phyloP scores from a whole-genome alignment of 371 early-diverging fungal genomes.

The Rhizopus delemar region DNA sequence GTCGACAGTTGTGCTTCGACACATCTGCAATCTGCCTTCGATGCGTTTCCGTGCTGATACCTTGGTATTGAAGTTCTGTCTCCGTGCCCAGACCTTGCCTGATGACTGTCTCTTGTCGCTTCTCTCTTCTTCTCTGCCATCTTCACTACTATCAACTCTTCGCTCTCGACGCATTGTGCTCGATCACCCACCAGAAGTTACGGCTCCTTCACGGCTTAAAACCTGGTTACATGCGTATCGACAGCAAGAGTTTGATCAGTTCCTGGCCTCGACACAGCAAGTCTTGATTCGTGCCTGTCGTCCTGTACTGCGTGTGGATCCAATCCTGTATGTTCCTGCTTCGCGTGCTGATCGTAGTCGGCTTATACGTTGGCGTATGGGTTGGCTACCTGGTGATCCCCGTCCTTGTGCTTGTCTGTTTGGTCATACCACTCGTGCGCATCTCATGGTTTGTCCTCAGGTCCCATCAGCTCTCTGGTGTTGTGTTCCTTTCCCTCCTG shows the following conservation, averaged over 20 bases:
- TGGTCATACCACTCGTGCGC: no score
- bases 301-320: no score
- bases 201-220: background rate
- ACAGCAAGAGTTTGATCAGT: no score
- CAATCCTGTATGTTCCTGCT: background rate
- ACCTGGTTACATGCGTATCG: no score
- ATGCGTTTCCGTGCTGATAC: slow-evolving; percentile 10
- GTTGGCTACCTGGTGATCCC: slow-evolving; percentile 14
- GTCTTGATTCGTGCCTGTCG: background rate
- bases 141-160: no score
- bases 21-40: slow-evolving; percentile 13
- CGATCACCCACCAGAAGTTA: background rate
- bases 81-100: slow-evolving; percentile 4
- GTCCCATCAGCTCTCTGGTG: no score
- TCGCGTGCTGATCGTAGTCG: slow-evolving; percentile 3
- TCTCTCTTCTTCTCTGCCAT: background rate
- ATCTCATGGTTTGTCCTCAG: no score
- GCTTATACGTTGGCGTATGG: slow-evolving; percentile 20
- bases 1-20: slow-evolving; percentile 17
- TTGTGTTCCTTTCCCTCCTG: no score
- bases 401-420: no score
- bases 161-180: background rate
- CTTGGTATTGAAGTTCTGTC: slow-evolving; percentile 7
- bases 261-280: background rate
- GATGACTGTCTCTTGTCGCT: slow-evolving; percentile 11